Base-by-base conservation (phyloP, 2,329 filamentous ascomycete species). In the Trichoderma sp. region DNA sequence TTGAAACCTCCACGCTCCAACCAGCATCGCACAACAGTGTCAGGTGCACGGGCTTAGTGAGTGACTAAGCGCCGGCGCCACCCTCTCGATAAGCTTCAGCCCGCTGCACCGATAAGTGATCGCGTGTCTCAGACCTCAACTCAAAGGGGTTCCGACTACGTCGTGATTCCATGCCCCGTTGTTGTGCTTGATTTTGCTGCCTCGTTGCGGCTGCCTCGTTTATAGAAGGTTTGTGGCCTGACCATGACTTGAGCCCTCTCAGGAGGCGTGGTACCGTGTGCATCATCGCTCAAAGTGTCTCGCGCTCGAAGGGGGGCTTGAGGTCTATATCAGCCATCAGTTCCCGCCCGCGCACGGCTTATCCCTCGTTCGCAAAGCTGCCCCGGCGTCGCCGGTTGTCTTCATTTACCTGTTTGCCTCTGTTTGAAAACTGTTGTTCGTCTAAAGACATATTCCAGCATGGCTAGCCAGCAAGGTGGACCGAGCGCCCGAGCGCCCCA, bases 381-480 rank as follows among this genome's bases (percentile, higher is more conserved):
- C 2, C 47, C 64, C 50, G 61, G 50, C 50, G 34, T 50, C 47
- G 26, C 61, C 53, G 47, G 26, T 28, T 36, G 47, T 39, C 57
- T 23, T 64, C n/a, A 17, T 43, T 23, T 43, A 28, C 15, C 20
- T 17, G 11, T 20, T n/a, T 58, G n/a, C 50, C 53, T 32, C 32
- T 61, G 23, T 53, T 59, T 28, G 57, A 62, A 28, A n/a, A 13
- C 15, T 36, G 28, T 15, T 32, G 17, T 53, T 62, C 43, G 36
- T 62, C 28, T 53, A 36, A 43, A 58, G n/a, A 7, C 23, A 61
- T 53, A 26, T 17, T 53, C 39, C 32, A 61, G 57, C 68, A 82
- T 82, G 81, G 80, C 80, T 64, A 81, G 77, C 68, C 74, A 71
- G 74, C 76, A 75, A 71, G 76, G 74, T 72, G 77, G 75, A 74